Percentiles rank a stretch among this genome's conserved stretches.
phyloP scores from a whole-genome alignment of 1,284 basidiomycete species.

The Rhizoctonia solani region DNA sequence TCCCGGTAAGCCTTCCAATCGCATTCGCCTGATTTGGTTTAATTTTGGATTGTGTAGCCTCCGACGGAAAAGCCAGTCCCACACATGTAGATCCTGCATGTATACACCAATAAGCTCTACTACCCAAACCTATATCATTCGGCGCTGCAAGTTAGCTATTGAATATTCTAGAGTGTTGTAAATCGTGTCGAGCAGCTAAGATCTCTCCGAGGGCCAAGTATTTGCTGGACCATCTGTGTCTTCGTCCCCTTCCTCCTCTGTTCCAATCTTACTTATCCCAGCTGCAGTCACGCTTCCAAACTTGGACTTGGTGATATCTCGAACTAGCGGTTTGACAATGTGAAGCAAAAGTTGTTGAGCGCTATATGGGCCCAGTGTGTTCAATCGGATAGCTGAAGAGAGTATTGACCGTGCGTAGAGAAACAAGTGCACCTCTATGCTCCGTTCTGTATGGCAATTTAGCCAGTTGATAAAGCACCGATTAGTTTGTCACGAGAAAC shows the following conservation, averaged over 20 bases:
- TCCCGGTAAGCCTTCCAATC: constrained; percentile 46
- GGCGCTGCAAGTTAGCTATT: constrained; percentile 69
- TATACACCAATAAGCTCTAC: not conserved
- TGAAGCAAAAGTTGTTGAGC: constrained; percentile 87
- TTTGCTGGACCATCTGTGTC: constrained; percentile 67
- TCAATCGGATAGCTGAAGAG: constrained; percentile 89
- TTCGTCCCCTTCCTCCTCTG: constrained; percentile 35
- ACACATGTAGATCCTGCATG: not conserved
- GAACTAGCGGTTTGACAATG: constrained; percentile 67
- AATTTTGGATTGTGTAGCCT: constrained; percentile 8
- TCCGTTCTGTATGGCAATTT: constrained; percentile 56
- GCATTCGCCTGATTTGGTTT: not conserved
- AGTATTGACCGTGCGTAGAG: constrained; percentile 88
- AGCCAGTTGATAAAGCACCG: not conserved
- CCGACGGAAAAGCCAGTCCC: constrained; percentile 13
- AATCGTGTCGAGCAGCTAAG: constrained; percentile 84
- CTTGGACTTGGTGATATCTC: constrained; percentile 54
- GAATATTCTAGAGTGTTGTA: constrained; percentile 95
- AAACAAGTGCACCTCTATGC: constrained; percentile 87
- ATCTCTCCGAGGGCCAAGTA: constrained; percentile 99
- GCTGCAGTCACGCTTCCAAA: constrained; percentile 14
- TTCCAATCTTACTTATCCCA: not conserved
- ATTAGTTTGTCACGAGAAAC: not conserved
- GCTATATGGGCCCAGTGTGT: constrained; percentile 89
- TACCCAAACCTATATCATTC: not conserved